phyloP scores from a whole-genome alignment of 257 asterid genomes.

The Solanum piurae region DNA sequence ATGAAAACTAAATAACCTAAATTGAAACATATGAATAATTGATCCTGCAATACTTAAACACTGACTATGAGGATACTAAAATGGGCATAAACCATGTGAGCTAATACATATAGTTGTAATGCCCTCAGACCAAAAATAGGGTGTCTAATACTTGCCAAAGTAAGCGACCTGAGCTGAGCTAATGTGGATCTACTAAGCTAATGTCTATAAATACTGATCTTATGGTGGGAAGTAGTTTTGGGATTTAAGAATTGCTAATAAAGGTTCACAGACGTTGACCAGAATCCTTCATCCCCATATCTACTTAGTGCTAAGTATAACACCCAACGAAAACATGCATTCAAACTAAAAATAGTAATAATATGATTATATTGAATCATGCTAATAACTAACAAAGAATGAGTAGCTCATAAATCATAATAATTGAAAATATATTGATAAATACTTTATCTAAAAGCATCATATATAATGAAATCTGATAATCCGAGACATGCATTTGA shows the following conservation, averaged over 20 bases:
- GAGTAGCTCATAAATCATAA: background rate
- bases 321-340: background rate
- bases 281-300: background rate
- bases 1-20: background rate
- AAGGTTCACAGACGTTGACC: background rate
- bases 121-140: background rate
- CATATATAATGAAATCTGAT: too few relatives aligned
- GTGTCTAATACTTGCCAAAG: background rate
- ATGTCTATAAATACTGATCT: too few relatives aligned
- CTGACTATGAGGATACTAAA: background rate
- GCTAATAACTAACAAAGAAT: background rate
- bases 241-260: background rate
- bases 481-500: too few relatives aligned
- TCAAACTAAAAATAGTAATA: too few relatives aligned
- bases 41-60: background rate
- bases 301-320: background rate
- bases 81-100: background rate
- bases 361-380: background rate
- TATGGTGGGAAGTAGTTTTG: background rate
- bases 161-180: background rate
- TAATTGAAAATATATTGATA: too few relatives aligned
- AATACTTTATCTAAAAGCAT: background rate
- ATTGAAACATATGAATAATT: too few relatives aligned
- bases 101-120: background rate
- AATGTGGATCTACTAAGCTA: background rate